Percentiles rank a stretch among this genome's conserved stretches.
These are phyloP conservation scores for Ilyonectria mors-panacis DNA, from an alignment of 2,329 filamentous ascomycete genomes.

Conservation along the genomic window DNA sequence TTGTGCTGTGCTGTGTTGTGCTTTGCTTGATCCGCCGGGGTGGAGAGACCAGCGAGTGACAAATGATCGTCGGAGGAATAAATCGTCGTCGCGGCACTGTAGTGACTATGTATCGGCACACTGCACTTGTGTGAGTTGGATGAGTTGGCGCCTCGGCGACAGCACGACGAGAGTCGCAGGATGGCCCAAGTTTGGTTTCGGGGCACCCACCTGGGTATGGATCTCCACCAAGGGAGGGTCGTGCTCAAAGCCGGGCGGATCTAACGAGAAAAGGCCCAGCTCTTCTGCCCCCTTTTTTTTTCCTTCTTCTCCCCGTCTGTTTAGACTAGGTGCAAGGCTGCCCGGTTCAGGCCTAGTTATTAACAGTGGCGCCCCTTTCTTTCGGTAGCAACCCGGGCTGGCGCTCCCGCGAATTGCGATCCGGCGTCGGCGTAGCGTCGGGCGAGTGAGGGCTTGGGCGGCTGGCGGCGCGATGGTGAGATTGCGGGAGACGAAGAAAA, in stretches of 20 bases:
- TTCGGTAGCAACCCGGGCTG: slow-evolving; percentile 1
- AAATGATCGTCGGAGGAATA: slow-evolving; percentile 15
- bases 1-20: slow-evolving; percentile 3
- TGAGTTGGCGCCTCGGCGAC: slow-evolving; percentile 23
- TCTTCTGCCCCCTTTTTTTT: slow-evolving; percentile 3
- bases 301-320: background rate
- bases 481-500: slow-evolving; percentile 5
- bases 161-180: slow-evolving; percentile 23
- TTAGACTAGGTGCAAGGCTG: background rate
- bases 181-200: slow-evolving; percentile 48
- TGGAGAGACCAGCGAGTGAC: slow-evolving; percentile 7
- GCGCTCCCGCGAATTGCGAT: slow-evolving; percentile 12
- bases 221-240: slow-evolving; percentile 31
- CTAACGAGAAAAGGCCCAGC: slow-evolving; percentile 21
- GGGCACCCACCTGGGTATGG: slow-evolving; percentile 33
- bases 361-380: slow-evolving; percentile 6
- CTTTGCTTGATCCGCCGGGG: slow-evolving; percentile 5
- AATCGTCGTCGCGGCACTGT: slow-evolving; percentile 11
- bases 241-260: slow-evolving; percentile 17
- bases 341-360: background rate
- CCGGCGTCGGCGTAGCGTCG: slow-evolving; percentile 7
- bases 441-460: background rate
- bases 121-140: slow-evolving; percentile 13
- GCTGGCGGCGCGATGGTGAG: slow-evolving; percentile 1
- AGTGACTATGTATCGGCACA: background rate